phyloP scores from a whole-genome alignment of 371 early-diverging fungal genomes.

The Mortierella sp. region DNA sequence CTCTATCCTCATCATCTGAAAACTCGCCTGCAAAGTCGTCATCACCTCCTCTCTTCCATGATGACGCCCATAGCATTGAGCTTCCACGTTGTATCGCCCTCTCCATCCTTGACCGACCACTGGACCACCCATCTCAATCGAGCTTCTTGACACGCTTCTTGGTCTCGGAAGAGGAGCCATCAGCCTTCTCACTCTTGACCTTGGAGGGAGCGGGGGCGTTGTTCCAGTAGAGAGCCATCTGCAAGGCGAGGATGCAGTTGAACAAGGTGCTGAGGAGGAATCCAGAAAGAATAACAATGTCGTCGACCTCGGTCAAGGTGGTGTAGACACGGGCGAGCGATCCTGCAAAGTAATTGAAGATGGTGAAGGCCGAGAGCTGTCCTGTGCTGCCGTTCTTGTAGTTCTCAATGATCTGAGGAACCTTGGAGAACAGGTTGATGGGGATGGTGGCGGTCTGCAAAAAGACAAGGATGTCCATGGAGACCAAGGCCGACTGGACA shows the following conservation, averaged over 20 bases:
- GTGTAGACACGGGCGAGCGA: slow-evolving; percentile 92
- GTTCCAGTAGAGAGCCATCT: slow-evolving; percentile 89
- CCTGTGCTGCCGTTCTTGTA: slow-evolving; percentile 86
- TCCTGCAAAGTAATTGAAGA: slow-evolving; percentile 88
- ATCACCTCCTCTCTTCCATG: slow-evolving; percentile 13
- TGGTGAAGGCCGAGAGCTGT: slow-evolving; percentile 91
- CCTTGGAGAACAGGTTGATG: slow-evolving; percentile 79
- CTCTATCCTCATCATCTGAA: slow-evolving; percentile 31
- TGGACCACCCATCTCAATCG: slow-evolving; percentile 59
- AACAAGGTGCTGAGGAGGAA: slow-evolving; percentile 77
- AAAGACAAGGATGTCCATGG: slow-evolving; percentile 64
- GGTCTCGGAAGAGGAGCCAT: slow-evolving; percentile 31
- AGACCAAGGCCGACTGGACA: slow-evolving; percentile 60
- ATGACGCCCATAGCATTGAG: slow-evolving; percentile 25
- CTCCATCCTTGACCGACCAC: slow-evolving; percentile 52
- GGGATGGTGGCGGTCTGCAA: slow-evolving; percentile 89
- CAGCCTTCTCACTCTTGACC: slow-evolving; percentile 29
- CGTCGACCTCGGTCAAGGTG: slow-evolving; percentile 90
- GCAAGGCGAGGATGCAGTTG: slow-evolving; percentile 85
- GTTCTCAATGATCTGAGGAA: slow-evolving; percentile 91
- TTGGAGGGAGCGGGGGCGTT: slow-evolving; percentile 24
- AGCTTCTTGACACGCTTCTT: slow-evolving; percentile 58
- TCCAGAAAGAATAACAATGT: slow-evolving; percentile 79
- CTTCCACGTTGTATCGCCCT: slow-evolving; percentile 32
- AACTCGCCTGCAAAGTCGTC: slow-evolving; percentile 7